These are phyloP conservation scores for Linum usitatissimum DNA, from an alignment of 345 rosid species.

Conservation along the genomic window DNA sequence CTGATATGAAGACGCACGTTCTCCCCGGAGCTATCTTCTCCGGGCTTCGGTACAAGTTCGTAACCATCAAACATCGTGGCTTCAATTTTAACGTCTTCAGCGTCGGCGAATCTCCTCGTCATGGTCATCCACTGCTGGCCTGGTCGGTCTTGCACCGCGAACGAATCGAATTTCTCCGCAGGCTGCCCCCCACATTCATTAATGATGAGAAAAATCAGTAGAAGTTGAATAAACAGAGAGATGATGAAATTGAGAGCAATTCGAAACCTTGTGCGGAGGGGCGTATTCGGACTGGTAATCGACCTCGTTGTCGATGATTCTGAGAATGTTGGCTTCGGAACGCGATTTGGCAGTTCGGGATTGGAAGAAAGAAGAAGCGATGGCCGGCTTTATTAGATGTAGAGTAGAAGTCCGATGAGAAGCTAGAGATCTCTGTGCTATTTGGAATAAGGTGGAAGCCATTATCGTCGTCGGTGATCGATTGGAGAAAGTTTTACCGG, in stretches of 20 bases:
- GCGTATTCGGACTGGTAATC: constrained; percentile 48
- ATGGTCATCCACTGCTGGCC: constrained; percentile 48
- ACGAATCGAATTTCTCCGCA: constrained; percentile 38
- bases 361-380: constrained; percentile 1
- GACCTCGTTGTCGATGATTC: constrained; percentile 50
- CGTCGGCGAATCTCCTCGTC: constrained; percentile 32
- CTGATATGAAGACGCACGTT: constrained; percentile 41
- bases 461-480: not conserved
- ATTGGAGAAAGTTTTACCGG: not conserved
- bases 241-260: not conserved
- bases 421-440: not conserved
- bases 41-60: constrained; percentile 28
- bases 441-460: not conserved
- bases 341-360: constrained; percentile 30
- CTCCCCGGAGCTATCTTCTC: constrained; percentile 38
- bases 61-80: constrained; percentile 59
- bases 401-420: not conserved
- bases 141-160: constrained; percentile 41
- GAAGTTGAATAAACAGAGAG: not conserved
- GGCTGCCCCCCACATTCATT: constrained; percentile 22
- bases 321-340: constrained; percentile 48
- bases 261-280: constrained; percentile 44
- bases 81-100: constrained; percentile 44
- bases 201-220: too few relatives aligned
- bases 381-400: not conserved